Conservation (phyloP, 768 basidiomycete species). For the Phylloporus rhodoxanthus region DNA sequence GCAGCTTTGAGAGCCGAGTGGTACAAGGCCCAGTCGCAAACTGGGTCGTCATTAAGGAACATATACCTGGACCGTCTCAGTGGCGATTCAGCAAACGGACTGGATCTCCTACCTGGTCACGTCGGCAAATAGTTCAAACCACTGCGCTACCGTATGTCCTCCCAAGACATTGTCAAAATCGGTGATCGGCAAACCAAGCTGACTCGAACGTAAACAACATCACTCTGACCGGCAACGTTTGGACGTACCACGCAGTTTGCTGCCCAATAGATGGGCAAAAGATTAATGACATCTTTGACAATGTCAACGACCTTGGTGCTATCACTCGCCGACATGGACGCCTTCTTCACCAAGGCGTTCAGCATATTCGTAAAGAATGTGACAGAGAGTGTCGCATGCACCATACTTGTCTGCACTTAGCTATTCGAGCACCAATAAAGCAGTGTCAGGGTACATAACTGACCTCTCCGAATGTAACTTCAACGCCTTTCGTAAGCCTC, state of each 20-base stretch:
- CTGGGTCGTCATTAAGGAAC: conserved; percentile 30
- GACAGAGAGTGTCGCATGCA: conserved; percentile 9
- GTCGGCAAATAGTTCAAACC: conserved; percentile 46
- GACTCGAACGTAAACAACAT: background rate
- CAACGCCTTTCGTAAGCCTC: conserved; percentile 12
- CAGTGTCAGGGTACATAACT: background rate
- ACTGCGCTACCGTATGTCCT: conserved; percentile 35
- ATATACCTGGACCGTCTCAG: conserved; percentile 29
- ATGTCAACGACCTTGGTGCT: conserved; percentile 44
- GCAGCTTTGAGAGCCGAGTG: conserved; percentile 24
- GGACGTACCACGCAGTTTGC: conserved; percentile 48
- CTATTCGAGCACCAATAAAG: background rate
- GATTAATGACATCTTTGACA: conserved; percentile 61
- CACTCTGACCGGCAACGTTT: background rate
- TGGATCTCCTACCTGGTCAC: conserved; percentile 31
- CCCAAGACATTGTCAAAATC: conserved; percentile 35
- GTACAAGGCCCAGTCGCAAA: conserved; percentile 31
- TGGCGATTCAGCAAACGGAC: background rate
- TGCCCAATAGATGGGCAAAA: conserved; percentile 57
- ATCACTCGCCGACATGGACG: conserved; percentile 4
- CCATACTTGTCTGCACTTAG: conserved; percentile 14
- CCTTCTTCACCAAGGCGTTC: conserved; percentile 6
- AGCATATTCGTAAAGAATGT: conserved; percentile 10
- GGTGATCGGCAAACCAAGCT: conserved; percentile 30
- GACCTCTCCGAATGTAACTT: conserved; percentile 8